A percentile compares a stretch with the other conserved stretches of the same genome.
Evolutionary conservation across 306 rosid genomes (phyloP).

Genomic region (Vachellia pachyceras): DNA sequence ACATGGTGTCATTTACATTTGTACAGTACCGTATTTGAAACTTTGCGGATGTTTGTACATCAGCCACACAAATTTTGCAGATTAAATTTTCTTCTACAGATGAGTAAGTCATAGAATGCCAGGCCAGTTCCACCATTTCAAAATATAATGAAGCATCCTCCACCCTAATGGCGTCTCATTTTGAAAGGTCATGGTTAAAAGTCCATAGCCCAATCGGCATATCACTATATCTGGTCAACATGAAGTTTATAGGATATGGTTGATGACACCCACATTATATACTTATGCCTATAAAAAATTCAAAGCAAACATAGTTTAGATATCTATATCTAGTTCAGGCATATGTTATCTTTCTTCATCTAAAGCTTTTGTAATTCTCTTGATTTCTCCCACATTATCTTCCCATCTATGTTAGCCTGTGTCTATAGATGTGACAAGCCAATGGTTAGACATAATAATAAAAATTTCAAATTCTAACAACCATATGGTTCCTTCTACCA

Average conservation of each 20-base stretch:
- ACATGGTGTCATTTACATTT: conserved; percentile 12
- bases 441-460: conserved; percentile 9
- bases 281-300: conserved; percentile 3
- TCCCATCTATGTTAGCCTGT: conserved; percentile 21
- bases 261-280: conserved; percentile 15
- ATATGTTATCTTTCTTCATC: conserved; percentile 21
- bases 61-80: conserved; percentile 6
- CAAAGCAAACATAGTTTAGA: conserved; percentile 22
- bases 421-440: conserved; percentile 4
- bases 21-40: conserved; percentile 1
- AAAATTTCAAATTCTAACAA: conserved; percentile 1
- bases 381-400: not conserved
- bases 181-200: conserved; percentile 18
- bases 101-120: not conserved
- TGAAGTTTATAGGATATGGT: conserved; percentile 21
- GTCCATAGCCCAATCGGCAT: not conserved
- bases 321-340: conserved; percentile 14
- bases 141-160: conserved; percentile 19
- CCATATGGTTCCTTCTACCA: conserved; percentile 15
- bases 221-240: not conserved
- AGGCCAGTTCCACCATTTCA: not conserved
- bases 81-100: not conserved
- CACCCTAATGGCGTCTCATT: conserved; percentile 15
- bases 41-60: conserved; percentile 36
- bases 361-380: conserved; percentile 26